Evolutionary conservation across 805 yeast species (phyloP).

Genomic region (Kluyveromyces wickerhamii): DNA sequence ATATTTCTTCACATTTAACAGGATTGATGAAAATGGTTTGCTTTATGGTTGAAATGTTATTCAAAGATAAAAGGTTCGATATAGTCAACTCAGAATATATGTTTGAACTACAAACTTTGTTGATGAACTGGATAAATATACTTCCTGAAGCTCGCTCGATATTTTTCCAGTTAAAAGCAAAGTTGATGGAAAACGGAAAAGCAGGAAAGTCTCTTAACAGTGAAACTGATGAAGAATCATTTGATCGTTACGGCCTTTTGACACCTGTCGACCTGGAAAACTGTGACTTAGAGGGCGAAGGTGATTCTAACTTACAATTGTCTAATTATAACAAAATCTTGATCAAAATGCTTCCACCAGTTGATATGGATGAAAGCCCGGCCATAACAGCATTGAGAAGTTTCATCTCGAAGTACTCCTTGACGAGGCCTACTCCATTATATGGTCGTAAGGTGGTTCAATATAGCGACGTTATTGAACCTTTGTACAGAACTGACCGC

Average conservation of each 20-base stretch:
- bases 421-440: conserved; percentile 15
- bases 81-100: conserved; percentile 44
- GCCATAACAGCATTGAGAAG: conserved; percentile 20
- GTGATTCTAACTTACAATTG: conserved; percentile 6
- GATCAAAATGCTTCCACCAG: conserved; percentile 19
- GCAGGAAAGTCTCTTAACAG: background rate
- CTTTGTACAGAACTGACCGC: conserved; percentile 12
- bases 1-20: conserved; percentile 29
- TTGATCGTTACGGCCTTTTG: background rate
- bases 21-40: conserved; percentile 49
- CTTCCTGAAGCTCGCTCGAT: conserved; percentile 56
- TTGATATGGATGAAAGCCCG: conserved; percentile 16
- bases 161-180: conserved; percentile 35
- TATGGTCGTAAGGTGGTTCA: conserved; percentile 21
- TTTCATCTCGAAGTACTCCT: conserved; percentile 21
- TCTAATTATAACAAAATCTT: conserved; percentile 16
- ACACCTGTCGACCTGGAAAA: conserved; percentile 2
- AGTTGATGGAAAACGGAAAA: conserved; percentile 4
- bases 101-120: conserved; percentile 50
- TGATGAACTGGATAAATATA: conserved; percentile 58
- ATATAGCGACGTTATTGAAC: conserved; percentile 19
- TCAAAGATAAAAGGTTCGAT: conserved; percentile 37
- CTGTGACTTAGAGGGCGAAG: conserved; percentile 3
- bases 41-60: conserved; percentile 50
- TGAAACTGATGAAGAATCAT: background rate